Evolutionary conservation across 208 protist genomes (phyloP).

Genomic region (Acanthamoeba rhysodes): DNA sequence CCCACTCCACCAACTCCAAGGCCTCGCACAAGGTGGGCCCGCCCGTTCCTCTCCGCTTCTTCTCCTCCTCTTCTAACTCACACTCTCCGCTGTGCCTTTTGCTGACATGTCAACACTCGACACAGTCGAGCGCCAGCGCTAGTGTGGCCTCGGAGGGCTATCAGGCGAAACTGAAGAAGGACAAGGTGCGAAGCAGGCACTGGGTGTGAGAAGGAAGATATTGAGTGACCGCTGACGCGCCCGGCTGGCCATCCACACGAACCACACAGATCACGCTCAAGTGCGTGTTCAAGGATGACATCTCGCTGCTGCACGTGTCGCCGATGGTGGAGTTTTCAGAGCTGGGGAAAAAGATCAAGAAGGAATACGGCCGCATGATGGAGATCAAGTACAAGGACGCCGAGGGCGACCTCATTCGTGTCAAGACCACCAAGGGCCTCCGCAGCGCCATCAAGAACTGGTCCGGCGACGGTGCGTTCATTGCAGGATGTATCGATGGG

Average conservation of each 20-base stretch:
- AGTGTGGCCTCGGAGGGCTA: neutral
- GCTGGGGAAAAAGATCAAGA: constrained; percentile 45
- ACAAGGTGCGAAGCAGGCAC: neutral
- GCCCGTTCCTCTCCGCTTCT: too few species aligned
- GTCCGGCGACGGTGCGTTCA: neutral
- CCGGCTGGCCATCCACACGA: too few species aligned
- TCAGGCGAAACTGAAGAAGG: constrained; percentile 26
- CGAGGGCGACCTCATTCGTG: constrained; percentile 56
- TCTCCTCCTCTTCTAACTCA: neutral
- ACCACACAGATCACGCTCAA: constrained; percentile 56
- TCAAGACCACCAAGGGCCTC: constrained; percentile 46
- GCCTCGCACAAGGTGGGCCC: neutral
- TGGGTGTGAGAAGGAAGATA: too few species aligned
- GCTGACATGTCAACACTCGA: neutral
- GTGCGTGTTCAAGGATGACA: constrained; percentile 73
- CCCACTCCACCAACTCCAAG: constrained; percentile 16
- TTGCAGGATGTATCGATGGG: too few species aligned
- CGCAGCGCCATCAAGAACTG: constrained; percentile 59
- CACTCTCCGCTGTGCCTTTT: neutral
- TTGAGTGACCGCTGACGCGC: too few species aligned
- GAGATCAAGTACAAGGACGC: constrained; percentile 72
- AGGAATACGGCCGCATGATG: constrained; percentile 67
- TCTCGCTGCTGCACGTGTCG: constrained; percentile 69
- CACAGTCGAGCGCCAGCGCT: neutral
- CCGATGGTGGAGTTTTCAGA: constrained; percentile 14